phyloP scores from a whole-genome alignment of 1,284 basidiomycete genomes.

The Cystobasidium sp. region DNA sequence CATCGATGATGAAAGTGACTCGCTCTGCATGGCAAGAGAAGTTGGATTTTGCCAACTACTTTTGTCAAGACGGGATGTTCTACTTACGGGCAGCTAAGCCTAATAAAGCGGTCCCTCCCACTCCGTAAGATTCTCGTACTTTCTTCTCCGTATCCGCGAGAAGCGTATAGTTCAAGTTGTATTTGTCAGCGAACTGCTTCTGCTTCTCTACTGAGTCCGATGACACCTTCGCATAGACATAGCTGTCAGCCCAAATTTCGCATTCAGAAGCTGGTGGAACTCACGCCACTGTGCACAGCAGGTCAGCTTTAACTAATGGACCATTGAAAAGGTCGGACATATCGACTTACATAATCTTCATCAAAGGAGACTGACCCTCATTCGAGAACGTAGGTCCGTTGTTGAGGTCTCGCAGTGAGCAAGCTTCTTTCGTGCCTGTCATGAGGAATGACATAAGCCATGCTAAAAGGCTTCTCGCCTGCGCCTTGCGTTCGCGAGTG shows the following conservation, averaged over 20 bases:
- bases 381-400: conserved; percentile 35
- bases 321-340: background rate
- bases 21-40: conserved; percentile 18
- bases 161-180: conserved; percentile 30
- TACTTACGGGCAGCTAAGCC: conserved; percentile 37
- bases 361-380: conserved; percentile 25
- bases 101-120: conserved; percentile 29
- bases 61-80: background rate
- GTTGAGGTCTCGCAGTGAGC: conserved; percentile 31
- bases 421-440: conserved; percentile 43
- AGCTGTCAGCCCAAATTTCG: no score
- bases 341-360: conserved; percentile 23
- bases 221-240: conserved; percentile 4
- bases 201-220: conserved; percentile 38
- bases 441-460: background rate
- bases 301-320: background rate
- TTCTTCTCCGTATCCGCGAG: conserved; percentile 35
- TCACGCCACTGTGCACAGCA: conserved; percentile 8
- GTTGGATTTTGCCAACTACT: background rate
- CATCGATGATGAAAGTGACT: conserved; percentile 40
- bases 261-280: background rate
- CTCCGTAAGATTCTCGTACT: conserved; percentile 32
- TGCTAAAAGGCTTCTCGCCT: background rate
- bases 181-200: conserved; percentile 36
- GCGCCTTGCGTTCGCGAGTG: background rate